Evolutionary conservation across 306 rosid species (phyloP).

Genomic region (Trifolium pratense): DNA sequence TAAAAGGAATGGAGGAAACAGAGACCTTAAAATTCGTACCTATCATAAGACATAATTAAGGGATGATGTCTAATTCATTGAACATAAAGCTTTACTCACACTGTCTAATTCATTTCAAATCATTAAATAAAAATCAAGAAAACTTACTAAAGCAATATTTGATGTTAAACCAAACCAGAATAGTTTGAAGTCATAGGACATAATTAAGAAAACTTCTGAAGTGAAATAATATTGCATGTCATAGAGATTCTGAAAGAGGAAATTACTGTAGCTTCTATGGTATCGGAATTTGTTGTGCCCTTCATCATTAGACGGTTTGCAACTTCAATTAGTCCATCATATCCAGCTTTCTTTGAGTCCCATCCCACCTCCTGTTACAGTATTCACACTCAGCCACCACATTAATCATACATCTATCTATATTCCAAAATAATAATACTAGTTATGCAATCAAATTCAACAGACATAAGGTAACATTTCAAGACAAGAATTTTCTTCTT

Average conservation of each 20-base stretch:
- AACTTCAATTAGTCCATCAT: conserved; percentile 86
- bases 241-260: conserved; percentile 12
- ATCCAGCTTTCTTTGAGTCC: conserved; percentile 82
- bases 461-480: too few species aligned
- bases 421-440: background rate
- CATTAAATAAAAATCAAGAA: too few species aligned
- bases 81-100: too few species aligned
- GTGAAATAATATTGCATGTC: background rate
- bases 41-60: conserved; percentile 30
- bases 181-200: too few species aligned
- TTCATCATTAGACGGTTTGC: conserved; percentile 73
- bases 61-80: too few species aligned
- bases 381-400: conserved; percentile 20
- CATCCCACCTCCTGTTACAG: conserved; percentile 73
- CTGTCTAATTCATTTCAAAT: too few species aligned
- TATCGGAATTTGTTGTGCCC: conserved; percentile 63
- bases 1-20: conserved; percentile 86
- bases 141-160: too few species aligned
- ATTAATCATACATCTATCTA: conserved; percentile 5
- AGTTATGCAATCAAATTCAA: too few species aligned
- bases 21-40: conserved; percentile 71
- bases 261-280: conserved; percentile 79
- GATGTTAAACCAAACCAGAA: too few species aligned
- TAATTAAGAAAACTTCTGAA: too few species aligned
- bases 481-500: too few species aligned